phyloP scores from a whole-genome alignment of 1,139 yeast genomes.

The Taphrina sp. region DNA sequence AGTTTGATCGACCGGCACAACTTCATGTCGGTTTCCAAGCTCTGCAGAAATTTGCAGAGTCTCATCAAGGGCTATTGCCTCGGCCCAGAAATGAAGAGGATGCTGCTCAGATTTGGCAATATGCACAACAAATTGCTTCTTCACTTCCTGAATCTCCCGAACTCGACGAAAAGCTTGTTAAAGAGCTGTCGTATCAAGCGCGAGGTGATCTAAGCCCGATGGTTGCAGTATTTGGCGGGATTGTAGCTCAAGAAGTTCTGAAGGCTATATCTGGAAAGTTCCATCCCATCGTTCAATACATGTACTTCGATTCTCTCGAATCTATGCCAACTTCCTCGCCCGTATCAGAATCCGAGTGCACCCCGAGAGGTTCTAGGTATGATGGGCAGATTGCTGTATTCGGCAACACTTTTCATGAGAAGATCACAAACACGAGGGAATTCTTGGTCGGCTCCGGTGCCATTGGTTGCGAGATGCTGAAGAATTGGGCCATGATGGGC shows the following conservation, averaged over 20 bases:
- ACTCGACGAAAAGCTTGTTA: constrained; percentile 64
- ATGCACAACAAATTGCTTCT: constrained; percentile 60
- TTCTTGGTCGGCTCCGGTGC: constrained; percentile 98
- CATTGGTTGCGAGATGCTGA: constrained; percentile 97
- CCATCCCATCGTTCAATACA: constrained; percentile 82
- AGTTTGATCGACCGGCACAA: constrained; percentile 87
- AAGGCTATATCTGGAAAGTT: constrained; percentile 95
- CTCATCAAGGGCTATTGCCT: constrained; percentile 67
- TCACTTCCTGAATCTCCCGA: constrained; percentile 59
- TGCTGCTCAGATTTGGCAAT: constrained; percentile 62
- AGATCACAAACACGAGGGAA: constrained; percentile 70
- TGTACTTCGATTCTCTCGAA: constrained; percentile 92
- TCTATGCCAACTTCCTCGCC: constrained; percentile 68
- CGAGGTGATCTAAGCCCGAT: constrained; percentile 89
- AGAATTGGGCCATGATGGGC: constrained; percentile 98
- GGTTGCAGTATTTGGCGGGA: constrained; percentile 88
- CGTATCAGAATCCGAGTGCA: constrained; percentile 68
- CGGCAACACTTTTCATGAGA: constrained; percentile 73
- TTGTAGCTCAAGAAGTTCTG: constrained; percentile 93
- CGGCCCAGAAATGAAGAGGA: constrained; percentile 73
- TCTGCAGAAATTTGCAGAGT: constrained; percentile 66
- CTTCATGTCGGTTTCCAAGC: constrained; percentile 92
- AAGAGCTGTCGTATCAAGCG: constrained; percentile 77
- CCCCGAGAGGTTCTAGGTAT: constrained; percentile 77
- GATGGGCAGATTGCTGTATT: constrained; percentile 93